Evolutionary conservation across 2,329 filamentous ascomycete species (phyloP), one percentile per base, ranked within the genome.

Genomic region (Clarireedia monteithiana): DNA sequence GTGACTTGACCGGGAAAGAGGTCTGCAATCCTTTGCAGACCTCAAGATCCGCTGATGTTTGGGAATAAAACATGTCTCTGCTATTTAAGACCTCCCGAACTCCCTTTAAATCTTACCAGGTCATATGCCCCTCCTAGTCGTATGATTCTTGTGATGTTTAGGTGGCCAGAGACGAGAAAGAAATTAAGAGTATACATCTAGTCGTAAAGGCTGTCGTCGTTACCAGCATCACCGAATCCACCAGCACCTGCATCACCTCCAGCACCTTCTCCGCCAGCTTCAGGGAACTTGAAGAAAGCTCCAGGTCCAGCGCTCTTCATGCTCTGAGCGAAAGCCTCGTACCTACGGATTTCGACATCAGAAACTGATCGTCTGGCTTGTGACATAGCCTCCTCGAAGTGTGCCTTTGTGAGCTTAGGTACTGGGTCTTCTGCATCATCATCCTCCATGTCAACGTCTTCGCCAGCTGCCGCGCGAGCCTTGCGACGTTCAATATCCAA

Each of bases 381-480:
- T 73, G 88, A 85, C 94, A 99, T 99, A 46, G 94, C 94, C 80
- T 99, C 94, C 78, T 97, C 92, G 71, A 99, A 99, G 76, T 99
- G 94, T 57, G 86, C 88, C 76, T 89, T 94, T 67, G 94, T 97
- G 58, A 99, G 84, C 75, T 96, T 88, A 14, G 94, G 94, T 40
- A 99, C 94, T 47, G 92, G 91, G 68, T 99, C 94, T 72, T 97
- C 92, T 47, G 73, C 82, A 48, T 89, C 88, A 58, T 83, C 82
- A 63, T 94, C 89, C 47, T 89, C 87, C 83, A 95, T 92, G 66
- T 89, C 86, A 62, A 84, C 78, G 66, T 88, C 87, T 68, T 90
- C 88, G 59, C 88, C 89, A 64, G 86, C 80, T 60, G 88, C 91
- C 76, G 96, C 92, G 56, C 88, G 90, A 68, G 87, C 86, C 83